phyloP scores from a whole-genome alignment of 345 rosid genomes.

The Pistacia vera region DNA sequence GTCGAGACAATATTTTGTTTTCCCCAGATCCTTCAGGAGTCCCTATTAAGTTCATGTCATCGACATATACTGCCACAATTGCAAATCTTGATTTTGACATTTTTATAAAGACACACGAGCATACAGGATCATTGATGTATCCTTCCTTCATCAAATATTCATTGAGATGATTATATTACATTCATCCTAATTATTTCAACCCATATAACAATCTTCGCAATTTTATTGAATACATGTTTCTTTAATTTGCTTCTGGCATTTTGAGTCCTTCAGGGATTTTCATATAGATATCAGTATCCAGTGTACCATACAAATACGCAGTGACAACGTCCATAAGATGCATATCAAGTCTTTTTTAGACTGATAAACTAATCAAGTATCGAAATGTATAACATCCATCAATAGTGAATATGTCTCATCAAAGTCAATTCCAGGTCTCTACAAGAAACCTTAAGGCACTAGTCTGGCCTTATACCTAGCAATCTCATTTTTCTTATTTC shows the following conservation, averaged over 20 bases:
- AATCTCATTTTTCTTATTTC: not conserved
- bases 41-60: too few species aligned
- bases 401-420: not conserved
- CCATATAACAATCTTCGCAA: not conserved
- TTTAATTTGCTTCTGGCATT: not conserved
- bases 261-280: not conserved
- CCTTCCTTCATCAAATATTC: not conserved
- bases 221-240: not conserved
- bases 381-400: not conserved
- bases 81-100: too few species aligned
- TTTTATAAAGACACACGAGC: too few species aligned
- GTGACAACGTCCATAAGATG: too few species aligned
- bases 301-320: not conserved
- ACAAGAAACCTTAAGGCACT: not conserved
- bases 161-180: not conserved
- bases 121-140: not conserved
- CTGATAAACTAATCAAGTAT: not conserved
- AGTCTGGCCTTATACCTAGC: not conserved
- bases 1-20: too few species aligned
- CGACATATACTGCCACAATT: too few species aligned
- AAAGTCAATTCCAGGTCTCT: not conserved
- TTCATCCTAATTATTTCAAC: not conserved
- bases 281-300: not conserved
- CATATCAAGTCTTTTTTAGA: not conserved
- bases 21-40: too few species aligned